Evolutionary conservation across 228 moss, liverwort and hornwort species (phyloP), one percentile per base, ranked within the genome.

Genomic region (Sphagnum magellanicum): DNA sequence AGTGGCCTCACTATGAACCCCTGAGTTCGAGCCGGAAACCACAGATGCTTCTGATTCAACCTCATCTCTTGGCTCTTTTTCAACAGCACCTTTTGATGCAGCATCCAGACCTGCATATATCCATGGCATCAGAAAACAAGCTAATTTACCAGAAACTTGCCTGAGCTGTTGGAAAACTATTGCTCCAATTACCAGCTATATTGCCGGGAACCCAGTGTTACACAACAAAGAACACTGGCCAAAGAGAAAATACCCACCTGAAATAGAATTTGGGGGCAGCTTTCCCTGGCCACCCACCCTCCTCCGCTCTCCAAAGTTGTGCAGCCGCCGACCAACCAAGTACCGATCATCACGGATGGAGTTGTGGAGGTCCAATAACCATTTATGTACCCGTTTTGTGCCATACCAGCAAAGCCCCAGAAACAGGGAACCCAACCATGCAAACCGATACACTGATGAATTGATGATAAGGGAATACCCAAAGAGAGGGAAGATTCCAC

Each of bases 261-360:
- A 8, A 8, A 12, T 55, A 8, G 8, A 12, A 8, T 8, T 8
- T 46, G 57, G 63, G 59, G 70, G 67, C 64, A 78, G 75, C 59
- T 71, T 76, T 59, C 68, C 13, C 6, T 75, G 53, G 32, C 63
- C 10, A 51, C 76, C 74, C 49, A 53, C 60, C 76, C 72, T 76
- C 74, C 76, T 85, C 67, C 70, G 75, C 57, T 91, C 83, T 47
- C 76, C 76, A 72, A 85, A 91, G 71, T 88, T 88, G 67, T 86
- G 86, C 50, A 86, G 73, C 74, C 80, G 74, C 10, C 77, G 83
- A 49, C 88, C 88, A 70, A 91, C 76, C 67, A 91, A 67, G 67
- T 88, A 85, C 48, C 76, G 73, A 77, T 91, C 83, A 67, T 91
- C 86, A 52, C 81, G 79, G 57, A 88, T 91, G 3, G 83, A 81